Evolutionary conservation across 768 basidiomycete species (phyloP), one percentile per base, ranked within the genome.

Genomic region (Mycena leptocephala): DNA sequence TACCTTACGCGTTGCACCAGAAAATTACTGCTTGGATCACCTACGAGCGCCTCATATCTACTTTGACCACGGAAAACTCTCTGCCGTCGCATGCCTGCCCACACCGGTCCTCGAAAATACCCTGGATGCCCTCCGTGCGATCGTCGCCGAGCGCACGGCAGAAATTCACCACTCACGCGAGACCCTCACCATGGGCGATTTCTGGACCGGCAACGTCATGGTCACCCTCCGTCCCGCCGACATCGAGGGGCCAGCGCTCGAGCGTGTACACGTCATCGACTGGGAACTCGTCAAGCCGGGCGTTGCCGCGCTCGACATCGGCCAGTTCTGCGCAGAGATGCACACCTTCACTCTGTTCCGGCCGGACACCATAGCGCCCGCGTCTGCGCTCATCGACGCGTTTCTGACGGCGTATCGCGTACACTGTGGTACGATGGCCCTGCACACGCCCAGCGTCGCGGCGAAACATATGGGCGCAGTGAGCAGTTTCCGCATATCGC

Each of bases 171-270:
- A 72, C 8, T 39, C 33, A 13, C 56, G 58, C 33, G 48, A 39
- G 24, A 32, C 30, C 32, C 24, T 64, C 16, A 58, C 43, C n/a
- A 91, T 91, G 90, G 94, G 94, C 0, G 94, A 95, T 81, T 92
- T 94, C 78, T 95, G 94, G 93, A 90, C 94, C 2, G 94, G 93
- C 0, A 94, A 95, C 79, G 76, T 94, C 58, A 84, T 93, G 75
- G 78, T 93, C n/a, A 80, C 75, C 18, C 79, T 87, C 18, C 83
- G 82, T 56, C 78, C 79, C 16, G 80, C 82, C n/a, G n/a, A n/a
- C n/a, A n/a, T n/a, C n/a, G n/a, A n/a, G n/a, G n/a, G n/a, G n/a
- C n/a, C n/a, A 24, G 65, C 74, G 13, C 76, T 92, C 48, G 84
- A 85, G 79, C 86, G 82, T 22, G 77, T 93, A 16, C 88, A 84